Evolutionary conservation across 2,329 filamentous ascomycete genomes (phyloP).

Genomic region (Xylariomycetidae sp.): DNA sequence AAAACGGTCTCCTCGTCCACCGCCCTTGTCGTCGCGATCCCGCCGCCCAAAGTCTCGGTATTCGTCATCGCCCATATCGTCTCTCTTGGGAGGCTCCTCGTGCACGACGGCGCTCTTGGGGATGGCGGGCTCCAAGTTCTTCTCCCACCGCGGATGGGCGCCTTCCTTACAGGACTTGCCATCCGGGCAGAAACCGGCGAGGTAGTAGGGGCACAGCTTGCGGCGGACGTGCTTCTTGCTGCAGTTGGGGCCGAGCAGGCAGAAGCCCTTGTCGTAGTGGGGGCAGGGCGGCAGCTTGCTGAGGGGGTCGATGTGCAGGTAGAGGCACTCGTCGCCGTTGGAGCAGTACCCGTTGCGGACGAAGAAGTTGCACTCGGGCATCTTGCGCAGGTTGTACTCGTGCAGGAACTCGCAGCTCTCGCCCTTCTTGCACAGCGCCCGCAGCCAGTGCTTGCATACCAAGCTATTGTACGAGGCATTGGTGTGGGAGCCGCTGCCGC

Average conservation of each 20-base stretch:
- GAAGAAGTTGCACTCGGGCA: slow-evolving; percentile 98
- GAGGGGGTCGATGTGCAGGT: slow-evolving; percentile 82
- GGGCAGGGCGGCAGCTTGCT: slow-evolving; percentile 75
- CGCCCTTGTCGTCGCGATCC: slow-evolving; percentile 24
- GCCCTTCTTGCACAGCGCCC: slow-evolving; percentile 95
- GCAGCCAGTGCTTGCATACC: slow-evolving; percentile 98
- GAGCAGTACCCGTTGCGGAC: slow-evolving; percentile 89
- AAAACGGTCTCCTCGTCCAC: slow-evolving; percentile 29
- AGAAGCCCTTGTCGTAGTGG: slow-evolving; percentile 93
- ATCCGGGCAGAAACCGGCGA: slow-evolving; percentile 92
- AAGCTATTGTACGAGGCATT: slow-evolving; percentile 64
- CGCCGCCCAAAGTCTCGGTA: slow-evolving; percentile 23
- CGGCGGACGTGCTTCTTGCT: slow-evolving; percentile 83
- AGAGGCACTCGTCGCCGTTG: slow-evolving; percentile 94
- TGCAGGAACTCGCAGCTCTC: slow-evolving; percentile 96
- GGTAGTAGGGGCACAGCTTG: slow-evolving; percentile 74
- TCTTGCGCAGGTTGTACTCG: slow-evolving; percentile 96
- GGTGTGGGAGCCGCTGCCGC: slow-evolving; percentile 14
- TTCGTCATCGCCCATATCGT: slow-evolving; percentile 35
- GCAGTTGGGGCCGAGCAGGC: slow-evolving; percentile 80
- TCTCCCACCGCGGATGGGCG: slow-evolving; percentile 76
- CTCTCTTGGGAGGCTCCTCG: slow-evolving; percentile 39
- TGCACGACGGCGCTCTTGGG: slow-evolving; percentile 60
- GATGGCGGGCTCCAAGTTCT: slow-evolving; percentile 68
- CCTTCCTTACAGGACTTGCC: slow-evolving; percentile 68